Conservation (phyloP, 768 basidiomycete species). For the Suillus weaverae region DNA sequence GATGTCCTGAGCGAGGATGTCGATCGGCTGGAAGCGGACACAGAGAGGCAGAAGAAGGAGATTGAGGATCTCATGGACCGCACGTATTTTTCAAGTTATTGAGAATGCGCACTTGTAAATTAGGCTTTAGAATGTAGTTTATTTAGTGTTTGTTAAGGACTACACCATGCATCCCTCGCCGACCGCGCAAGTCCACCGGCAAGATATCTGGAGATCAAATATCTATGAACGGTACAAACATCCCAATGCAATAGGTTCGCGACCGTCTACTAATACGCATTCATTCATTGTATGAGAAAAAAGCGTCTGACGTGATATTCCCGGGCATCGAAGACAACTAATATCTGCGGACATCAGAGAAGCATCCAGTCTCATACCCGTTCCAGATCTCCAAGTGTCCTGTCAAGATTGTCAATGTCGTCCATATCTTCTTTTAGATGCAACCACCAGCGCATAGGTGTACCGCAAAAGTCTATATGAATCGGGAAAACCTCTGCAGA, state of each 20-base stretch:
- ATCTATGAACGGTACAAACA: constrained; percentile 51
- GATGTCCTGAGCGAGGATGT: too few relatives aligned
- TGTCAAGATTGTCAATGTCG: constrained; percentile 25
- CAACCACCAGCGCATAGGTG: constrained; percentile 24
- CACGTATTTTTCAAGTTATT: too few relatives aligned
- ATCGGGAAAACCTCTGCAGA: too few relatives aligned
- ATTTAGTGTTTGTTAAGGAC: too few relatives aligned
- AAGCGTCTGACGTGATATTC: constrained; percentile 62
- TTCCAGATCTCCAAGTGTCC: constrained; percentile 30
- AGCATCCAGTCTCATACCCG: constrained; percentile 37
- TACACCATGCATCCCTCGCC: constrained; percentile 33
- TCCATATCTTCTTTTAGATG: constrained; percentile 27
- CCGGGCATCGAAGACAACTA: constrained; percentile 67
- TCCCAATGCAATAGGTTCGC: constrained; percentile 38
- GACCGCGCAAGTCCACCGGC: constrained; percentile 21
- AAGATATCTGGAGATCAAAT: constrained; percentile 24
- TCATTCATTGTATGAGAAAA: too few relatives aligned
- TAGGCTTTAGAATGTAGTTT: too few relatives aligned
- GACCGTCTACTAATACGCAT: too few relatives aligned
- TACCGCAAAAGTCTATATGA: constrained; percentile 29
- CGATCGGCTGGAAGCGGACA: too few relatives aligned
- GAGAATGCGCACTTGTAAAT: too few relatives aligned
- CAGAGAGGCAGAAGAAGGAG: too few relatives aligned
- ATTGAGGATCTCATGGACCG: too few relatives aligned
- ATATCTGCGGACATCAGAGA: constrained; percentile 83